phyloP scores from a whole-genome alignment of 257 asterid species.

The Fraxinus pennsylvanica region DNA sequence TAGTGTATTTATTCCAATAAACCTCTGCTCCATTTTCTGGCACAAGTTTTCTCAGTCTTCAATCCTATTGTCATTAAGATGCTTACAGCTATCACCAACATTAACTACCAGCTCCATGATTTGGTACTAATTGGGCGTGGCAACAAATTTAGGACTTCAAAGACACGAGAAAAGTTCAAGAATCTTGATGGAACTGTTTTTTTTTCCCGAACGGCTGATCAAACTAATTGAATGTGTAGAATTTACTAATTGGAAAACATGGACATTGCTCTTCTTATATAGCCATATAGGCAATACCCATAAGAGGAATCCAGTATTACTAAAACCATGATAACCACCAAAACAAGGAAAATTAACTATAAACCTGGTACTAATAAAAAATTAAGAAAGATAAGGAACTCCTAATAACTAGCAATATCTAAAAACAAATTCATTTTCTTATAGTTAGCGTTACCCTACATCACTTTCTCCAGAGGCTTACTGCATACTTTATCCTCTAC shows the following conservation, averaged over 20 bases:
- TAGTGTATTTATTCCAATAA: not conserved
- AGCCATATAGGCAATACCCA: not conserved
- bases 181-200: not conserved
- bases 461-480: not conserved
- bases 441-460: not conserved
- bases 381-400: not conserved
- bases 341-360: not conserved
- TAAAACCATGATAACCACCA: not conserved
- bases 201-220: not conserved
- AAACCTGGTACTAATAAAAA: not conserved
- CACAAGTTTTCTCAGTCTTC: no score
- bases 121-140: not conserved
- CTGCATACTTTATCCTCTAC: not conserved
- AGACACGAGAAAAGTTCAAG: not conserved
- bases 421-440: not conserved
- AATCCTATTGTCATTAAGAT: not conserved
- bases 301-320: not conserved
- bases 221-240: not conserved
- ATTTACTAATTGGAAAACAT: not conserved
- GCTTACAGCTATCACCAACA: not conserved
- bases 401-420: not conserved
- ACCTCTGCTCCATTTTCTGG: not conserved
- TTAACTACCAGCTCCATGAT: not conserved
- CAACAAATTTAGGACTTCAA: not conserved
- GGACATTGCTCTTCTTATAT: not conserved